Base-by-base conservation (phyloP, 2,329 filamentous ascomycete species). In the Acarospora socialis region DNA sequence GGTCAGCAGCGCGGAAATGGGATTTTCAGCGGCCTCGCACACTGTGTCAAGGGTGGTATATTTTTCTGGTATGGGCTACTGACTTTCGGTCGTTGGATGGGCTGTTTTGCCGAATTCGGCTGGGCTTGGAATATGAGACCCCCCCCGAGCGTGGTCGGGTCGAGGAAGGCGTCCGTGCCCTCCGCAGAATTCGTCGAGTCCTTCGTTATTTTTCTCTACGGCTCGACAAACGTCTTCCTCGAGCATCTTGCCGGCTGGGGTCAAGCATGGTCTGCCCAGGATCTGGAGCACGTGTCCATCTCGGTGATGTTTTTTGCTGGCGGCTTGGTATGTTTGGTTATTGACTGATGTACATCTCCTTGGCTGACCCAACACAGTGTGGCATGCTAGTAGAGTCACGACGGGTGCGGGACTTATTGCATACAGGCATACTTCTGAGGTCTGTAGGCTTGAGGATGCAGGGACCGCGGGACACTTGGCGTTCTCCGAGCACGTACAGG, bases 41-140 rank as follows among this genome's bases (percentile, higher is more conserved):
- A 95, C 51, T 93, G 82, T 61, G 75, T 94, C 53, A 95, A 95
- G 53, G 87, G 87, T 27, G 81, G 81, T 3, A 79, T 95, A 33
- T 95, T 95, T 63, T 83, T 94, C 59, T 90, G 82, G 76, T 81
- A 92, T 41, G 87, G 87, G 6, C 57, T 93, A 13, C 59, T 94
- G 38, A 92, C 82, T 0, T 65, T 95, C 3, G 84, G 83, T 18
- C 77, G 87, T 34, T 94, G 83, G 79, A 73, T 84, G 49, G 87
- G 87, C 16, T 81, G 80, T 52, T 95, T 92, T 52, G 76, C 80
- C 36, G 81, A 93, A 38, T 68, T 87, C 35, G 87, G 87, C 43
- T 95, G 87, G 87, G 82, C 84, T 0, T 94, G 87, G 87, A 95
- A 95, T 47, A 56, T 86, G 37, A 79, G 80, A 37, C 83, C 83